A percentile compares a stretch with the other conserved stretches of the same genome.
Conservation (phyloP, 2,329 filamentous ascomycete species). For the Pseudogymnoascus sp. region DNA sequence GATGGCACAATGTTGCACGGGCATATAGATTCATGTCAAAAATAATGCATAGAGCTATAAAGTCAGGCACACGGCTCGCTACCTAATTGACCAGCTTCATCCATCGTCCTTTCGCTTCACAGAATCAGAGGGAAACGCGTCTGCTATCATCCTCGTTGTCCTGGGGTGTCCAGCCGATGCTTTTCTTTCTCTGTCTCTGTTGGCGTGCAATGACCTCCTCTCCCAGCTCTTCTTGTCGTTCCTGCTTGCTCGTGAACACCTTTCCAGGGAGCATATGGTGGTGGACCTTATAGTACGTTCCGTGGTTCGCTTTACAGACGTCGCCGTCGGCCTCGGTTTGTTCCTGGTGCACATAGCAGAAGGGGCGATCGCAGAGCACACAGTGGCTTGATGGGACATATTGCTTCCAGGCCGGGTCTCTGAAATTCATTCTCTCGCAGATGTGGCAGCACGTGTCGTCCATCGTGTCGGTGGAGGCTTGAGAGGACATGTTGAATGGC, state of each 20-base stretch:
- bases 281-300: not conserved
- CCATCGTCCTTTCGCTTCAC: not conserved
- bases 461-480: not conserved
- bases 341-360: not conserved
- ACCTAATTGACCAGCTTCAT: not conserved
- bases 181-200: not conserved
- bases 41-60: conserved; percentile 3
- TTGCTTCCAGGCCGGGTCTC: not conserved
- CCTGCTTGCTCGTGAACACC: conserved; percentile 6
- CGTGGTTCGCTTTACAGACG: conserved; percentile 3
- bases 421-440: conserved; percentile 4
- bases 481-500: not conserved
- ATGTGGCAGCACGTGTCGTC: conserved; percentile 6
- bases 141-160: not conserved
- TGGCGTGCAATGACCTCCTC: not conserved
- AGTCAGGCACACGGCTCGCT: not conserved
- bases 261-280: not conserved
- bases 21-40: not conserved
- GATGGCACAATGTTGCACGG: not conserved
- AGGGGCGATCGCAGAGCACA: not conserved
- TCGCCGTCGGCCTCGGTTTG: not conserved
- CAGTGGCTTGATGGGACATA: conserved; percentile 5
- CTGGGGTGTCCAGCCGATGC: not conserved
- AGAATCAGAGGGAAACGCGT: not conserved
- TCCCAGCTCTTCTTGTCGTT: not conserved